These are phyloP conservation scores for Avena eriantha DNA, from an alignment of 176 grass and related monocot species.

Conservation along the genomic window DNA sequence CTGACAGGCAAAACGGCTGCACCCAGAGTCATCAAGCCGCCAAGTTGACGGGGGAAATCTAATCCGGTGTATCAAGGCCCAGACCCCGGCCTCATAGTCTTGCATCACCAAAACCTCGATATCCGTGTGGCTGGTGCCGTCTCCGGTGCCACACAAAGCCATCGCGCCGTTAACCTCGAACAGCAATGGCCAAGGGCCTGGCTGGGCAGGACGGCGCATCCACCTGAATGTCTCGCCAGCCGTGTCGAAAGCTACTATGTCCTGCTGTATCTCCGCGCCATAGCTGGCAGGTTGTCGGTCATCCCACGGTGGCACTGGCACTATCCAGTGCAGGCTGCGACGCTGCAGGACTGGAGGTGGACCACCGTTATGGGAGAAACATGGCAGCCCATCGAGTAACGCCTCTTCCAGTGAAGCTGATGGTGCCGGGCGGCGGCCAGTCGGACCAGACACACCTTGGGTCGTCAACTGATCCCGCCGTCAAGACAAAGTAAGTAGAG, in stretches of 20 bases:
- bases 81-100: not conserved
- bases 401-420: not conserved
- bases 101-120: not conserved
- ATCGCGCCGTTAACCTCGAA: not conserved
- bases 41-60: not conserved
- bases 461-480: not conserved
- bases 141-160: not conserved
- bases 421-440: not conserved
- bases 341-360: not conserved
- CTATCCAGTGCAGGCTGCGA: slow-evolving; percentile 1
- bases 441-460: not conserved
- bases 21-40: not conserved
- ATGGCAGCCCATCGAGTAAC: not conserved
- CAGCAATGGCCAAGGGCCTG: not conserved
- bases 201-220: not conserved
- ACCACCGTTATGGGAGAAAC: not conserved
- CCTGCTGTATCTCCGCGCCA: not conserved
- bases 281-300: not conserved
- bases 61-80: not conserved
- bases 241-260: not conserved
- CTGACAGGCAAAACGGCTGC: not conserved
- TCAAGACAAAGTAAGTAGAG: not conserved
- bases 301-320: not conserved
- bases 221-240: not conserved
- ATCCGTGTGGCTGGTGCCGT: not conserved